phyloP scores from a whole-genome alignment of 305 asterid species.

The Fraxinus ornus region DNA sequence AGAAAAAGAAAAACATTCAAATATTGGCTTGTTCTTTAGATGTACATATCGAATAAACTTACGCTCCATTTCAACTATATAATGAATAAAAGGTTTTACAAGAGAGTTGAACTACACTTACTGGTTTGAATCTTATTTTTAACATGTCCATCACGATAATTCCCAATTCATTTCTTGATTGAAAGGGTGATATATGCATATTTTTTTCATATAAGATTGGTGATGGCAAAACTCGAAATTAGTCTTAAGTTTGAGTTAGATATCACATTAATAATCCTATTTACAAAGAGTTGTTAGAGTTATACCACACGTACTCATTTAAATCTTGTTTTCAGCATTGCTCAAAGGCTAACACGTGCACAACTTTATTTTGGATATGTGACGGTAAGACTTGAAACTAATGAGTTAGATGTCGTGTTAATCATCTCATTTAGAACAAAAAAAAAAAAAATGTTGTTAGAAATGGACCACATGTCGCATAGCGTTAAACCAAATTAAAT shows the following conservation, averaged over 20 bases:
- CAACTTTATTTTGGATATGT: not conserved
- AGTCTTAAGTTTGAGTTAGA: not conserved
- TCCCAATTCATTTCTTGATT: not conserved
- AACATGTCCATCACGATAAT: too few relatives aligned
- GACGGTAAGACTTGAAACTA: not conserved
- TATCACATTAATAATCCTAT: not conserved
- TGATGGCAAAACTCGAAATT: not conserved
- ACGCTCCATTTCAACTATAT: not conserved
- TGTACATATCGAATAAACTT: not conserved
- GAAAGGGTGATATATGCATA: too few relatives aligned
- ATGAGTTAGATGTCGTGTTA: not conserved
- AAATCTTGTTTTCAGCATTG: not conserved
- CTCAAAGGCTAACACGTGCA: not conserved
- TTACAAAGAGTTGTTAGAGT: not conserved
- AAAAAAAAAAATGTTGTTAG: not conserved
- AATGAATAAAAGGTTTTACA: too few relatives aligned
- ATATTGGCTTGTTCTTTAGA: not conserved
- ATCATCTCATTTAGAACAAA: not conserved
- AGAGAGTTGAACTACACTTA: too few relatives aligned
- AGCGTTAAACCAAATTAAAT: too few relatives aligned
- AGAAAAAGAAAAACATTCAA: not conserved
- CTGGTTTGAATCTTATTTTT: too few relatives aligned
- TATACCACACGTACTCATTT: not conserved
- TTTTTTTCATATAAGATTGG: not conserved
- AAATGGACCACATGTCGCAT: not conserved